Conservation (phyloP, 2,329 filamentous ascomycete genomes). For the Mariannaea sp. region DNA sequence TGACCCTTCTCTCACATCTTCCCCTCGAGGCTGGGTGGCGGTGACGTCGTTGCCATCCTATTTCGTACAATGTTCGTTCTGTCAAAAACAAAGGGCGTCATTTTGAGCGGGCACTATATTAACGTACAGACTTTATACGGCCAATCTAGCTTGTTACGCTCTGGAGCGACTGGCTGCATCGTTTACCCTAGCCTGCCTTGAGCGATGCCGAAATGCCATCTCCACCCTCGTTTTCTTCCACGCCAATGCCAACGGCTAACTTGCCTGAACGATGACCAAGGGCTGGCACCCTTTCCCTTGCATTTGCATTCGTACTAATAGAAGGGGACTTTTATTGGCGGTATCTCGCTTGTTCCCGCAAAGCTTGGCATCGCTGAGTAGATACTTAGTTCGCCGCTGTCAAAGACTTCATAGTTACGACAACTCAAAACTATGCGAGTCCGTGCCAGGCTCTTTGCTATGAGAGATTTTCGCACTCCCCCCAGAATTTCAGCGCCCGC, state of each 20-base stretch:
- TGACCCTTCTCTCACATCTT: constrained; percentile 5
- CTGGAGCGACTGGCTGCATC: constrained; percentile 10
- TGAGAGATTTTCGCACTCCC: constrained; percentile 31
- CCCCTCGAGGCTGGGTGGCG: neutral
- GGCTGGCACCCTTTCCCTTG: neutral
- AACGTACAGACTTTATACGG: too few relatives aligned
- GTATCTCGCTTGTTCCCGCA: constrained; percentile 29
- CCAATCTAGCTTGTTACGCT: neutral
- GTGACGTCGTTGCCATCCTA: constrained; percentile 8
- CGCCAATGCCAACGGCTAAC: too few relatives aligned
- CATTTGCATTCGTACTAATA: constrained; percentile 14
- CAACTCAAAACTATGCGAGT: constrained; percentile 22
- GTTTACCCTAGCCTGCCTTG: constrained; percentile 18
- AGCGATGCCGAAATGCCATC: constrained; percentile 16
- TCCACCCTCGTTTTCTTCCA: constrained; percentile 4
- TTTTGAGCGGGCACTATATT: constrained; percentile 1
- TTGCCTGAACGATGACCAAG: constrained; percentile 9
- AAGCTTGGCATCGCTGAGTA: constrained; percentile 16
- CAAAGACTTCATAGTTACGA: constrained; percentile 21
- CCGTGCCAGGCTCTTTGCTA: constrained; percentile 3
- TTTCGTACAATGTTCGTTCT: too few relatives aligned
- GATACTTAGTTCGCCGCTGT: constrained; percentile 21
- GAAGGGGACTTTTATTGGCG: constrained; percentile 23
- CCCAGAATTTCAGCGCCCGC: constrained; percentile 16
- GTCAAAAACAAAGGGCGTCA: neutral